These are phyloP conservation scores for Cardiospermum halicacabum DNA, from an alignment of 345 rosid genomes.

Conservation along the genomic window DNA sequence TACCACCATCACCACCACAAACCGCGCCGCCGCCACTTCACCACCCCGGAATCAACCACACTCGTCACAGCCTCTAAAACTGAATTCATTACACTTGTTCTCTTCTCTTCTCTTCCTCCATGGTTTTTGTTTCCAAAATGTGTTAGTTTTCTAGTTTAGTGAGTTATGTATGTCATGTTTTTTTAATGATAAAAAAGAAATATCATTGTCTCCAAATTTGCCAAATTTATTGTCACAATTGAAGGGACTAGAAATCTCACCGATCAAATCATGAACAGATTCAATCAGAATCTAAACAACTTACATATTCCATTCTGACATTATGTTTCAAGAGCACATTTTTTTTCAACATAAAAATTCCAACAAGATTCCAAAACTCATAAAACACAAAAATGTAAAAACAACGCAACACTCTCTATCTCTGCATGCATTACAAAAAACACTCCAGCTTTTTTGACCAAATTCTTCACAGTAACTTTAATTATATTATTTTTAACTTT, in stretches of 20 bases:
- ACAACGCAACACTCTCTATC: background rate
- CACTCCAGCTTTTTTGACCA: background rate
- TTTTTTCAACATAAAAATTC: background rate
- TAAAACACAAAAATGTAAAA: background rate
- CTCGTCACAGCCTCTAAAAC: constrained; percentile 43
- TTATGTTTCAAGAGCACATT: background rate
- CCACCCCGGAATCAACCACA: constrained; percentile 38
- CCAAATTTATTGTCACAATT: constrained; percentile 12
- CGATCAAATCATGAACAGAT: background rate
- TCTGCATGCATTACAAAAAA: background rate
- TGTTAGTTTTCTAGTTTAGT: constrained; percentile 13
- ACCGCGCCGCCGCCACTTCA: constrained; percentile 38
- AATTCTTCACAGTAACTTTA: background rate
- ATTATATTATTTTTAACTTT: no score
- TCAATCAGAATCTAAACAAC: background rate
- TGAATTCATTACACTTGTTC: no score
- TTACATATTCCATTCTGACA: background rate
- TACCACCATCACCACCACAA: constrained; percentile 30
- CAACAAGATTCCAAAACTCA: constrained; percentile 10
- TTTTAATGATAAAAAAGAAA: background rate
- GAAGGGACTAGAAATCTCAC: background rate
- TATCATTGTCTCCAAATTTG: constrained; percentile 7
- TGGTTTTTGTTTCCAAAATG: constrained; percentile 7
- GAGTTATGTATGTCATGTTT: constrained; percentile 21
- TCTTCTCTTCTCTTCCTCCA: no score